Conservation (phyloP, 352 stramenopile species). For the Phytophthora agathidicida region DNA sequence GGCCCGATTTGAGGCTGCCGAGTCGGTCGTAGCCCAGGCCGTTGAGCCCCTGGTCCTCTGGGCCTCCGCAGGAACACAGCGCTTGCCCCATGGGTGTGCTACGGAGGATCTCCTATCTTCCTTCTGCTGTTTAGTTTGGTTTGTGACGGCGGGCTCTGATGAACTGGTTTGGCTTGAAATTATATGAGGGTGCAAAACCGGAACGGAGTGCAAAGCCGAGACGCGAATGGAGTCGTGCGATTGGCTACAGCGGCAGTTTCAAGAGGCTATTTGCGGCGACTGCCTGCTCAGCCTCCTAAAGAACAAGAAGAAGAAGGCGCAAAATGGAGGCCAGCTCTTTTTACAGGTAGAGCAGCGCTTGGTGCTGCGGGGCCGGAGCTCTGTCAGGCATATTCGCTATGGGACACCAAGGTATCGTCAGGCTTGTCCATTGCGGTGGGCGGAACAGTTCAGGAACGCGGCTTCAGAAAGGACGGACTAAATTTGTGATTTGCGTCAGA, state of each 20-base stretch:
- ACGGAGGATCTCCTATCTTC: slow-evolving; percentile 32
- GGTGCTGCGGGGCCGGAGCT: no score
- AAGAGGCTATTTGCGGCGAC: no score
- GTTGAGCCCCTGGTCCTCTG: slow-evolving; percentile 48
- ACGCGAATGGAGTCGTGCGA: no score
- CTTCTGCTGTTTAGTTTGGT: no score
- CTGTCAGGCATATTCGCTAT: not conserved
- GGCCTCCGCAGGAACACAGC: slow-evolving; percentile 55
- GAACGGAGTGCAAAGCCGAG: not conserved
- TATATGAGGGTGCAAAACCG: slow-evolving; percentile 1
- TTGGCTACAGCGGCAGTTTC: no score
- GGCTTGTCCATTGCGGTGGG: slow-evolving; percentile 7
- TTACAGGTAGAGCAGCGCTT: no score
- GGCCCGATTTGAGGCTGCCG: slow-evolving; percentile 31
- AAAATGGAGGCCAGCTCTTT: no score
- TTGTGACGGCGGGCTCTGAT: slow-evolving; percentile 14
- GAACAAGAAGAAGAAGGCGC: no score
- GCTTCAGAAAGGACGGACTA: slow-evolving; percentile 22
- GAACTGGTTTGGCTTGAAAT: slow-evolving; percentile 12
- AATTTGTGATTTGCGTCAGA: slow-evolving; percentile 33
- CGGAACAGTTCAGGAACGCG: slow-evolving; percentile 30
- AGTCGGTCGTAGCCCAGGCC: slow-evolving; percentile 49
- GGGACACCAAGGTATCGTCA: not conserved
- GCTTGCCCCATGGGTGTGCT: slow-evolving; percentile 47
- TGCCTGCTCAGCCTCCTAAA: no score